Evolutionary conservation across 2,329 filamentous ascomycete genomes (phyloP), one percentile per base, ranked within the genome.

Genomic region (Cytospora mali): DNA sequence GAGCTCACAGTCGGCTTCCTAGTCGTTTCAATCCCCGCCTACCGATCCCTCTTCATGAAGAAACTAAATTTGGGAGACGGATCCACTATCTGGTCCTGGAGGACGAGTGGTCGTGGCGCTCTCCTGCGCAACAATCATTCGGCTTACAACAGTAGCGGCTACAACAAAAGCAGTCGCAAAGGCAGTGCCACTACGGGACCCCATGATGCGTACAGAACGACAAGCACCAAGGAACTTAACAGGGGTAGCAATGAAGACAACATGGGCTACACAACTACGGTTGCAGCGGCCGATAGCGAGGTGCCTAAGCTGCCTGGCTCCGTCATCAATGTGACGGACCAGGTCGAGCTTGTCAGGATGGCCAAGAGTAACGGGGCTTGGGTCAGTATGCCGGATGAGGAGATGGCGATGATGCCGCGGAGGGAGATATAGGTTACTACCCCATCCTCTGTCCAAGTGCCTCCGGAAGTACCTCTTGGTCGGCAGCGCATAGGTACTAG

Each of bases 11-110:
- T 62, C 27, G 59, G 59, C 4, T 62, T 62, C 39, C 59, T 62
- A 9, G 59, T 62, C 28, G 59, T 62, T 3, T 62, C 59, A 18
- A 62, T 62, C 53, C 59, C 59, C 4, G 39, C 42, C 13, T 62
- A 62, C n/a, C 52, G 59, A 7, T 14, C 39, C 11, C 35, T 62
- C 4, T 18, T 35, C 27, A 33, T 35, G 28, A 46, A 46, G 39
- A 16, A 46, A 21, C 14, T 6, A 6, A 16, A 13, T 16, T 13
- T 39, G 9, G 16, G 33, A 16, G n/a, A 46, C 39, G 6, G 6
- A 6, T 46, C 39, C 14, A 16, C 14, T 18, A 13, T 39, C 33
- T 39, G 33, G 33, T 39, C 33, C 33, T 39, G 33, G 33, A 9
- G 33, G 33, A 16, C 33, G 33, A 39, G 33, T 16, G 9, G 33